Base-by-base conservation (phyloP, 2,329 filamentous ascomycete genomes). In the Leptographium wingfieldii region DNA sequence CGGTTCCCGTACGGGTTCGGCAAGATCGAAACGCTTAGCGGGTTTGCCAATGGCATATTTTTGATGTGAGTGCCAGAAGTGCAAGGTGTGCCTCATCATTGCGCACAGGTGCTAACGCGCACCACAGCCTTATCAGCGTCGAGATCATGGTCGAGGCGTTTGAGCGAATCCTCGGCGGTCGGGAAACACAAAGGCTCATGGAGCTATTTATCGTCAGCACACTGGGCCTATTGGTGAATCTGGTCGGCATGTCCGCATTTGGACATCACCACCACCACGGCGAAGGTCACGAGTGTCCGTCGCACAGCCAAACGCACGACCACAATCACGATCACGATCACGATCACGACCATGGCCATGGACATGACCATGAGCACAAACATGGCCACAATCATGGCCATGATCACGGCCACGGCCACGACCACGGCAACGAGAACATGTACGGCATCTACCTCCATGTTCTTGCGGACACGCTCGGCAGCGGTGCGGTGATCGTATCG, bases 91-190 rank as follows among this genome's bases (percentile, higher is more conserved):
- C 31, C 46, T 11, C 19, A 9, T 43, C 29, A 59, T 61, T 56
- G 29, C 27, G 16, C 6, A 4, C 27, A 5, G 6, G 4, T 46
- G 38, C 43, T 51, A 7, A 51, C 56, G 10, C n/a, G 10, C 52
- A n/a, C 64, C 1, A 4, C 38, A 91, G 87, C 76, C 80, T 99
- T 5, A 91, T 99, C 65, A 96, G 92, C 69, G 78, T 97, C 27
- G 94, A 99, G 71, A 99, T 99, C 68, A 87, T 95, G 66, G 92
- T 95, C 67, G 94, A 99, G 73, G 94, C 92, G 0, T 84, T 92
- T 60, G 92, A 97, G 71, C 80, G 94, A 61, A 80, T 99, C 16
- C 82, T 88, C 67, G 89, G 94, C 63, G 91, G 91, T 5, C 85
- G 86, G 59, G 83, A 95, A 71, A 88, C 95, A 57, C 87, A 91